phyloP scores from a whole-genome alignment of 108 stramenopile species.

The Nitzschia sp. region DNA sequence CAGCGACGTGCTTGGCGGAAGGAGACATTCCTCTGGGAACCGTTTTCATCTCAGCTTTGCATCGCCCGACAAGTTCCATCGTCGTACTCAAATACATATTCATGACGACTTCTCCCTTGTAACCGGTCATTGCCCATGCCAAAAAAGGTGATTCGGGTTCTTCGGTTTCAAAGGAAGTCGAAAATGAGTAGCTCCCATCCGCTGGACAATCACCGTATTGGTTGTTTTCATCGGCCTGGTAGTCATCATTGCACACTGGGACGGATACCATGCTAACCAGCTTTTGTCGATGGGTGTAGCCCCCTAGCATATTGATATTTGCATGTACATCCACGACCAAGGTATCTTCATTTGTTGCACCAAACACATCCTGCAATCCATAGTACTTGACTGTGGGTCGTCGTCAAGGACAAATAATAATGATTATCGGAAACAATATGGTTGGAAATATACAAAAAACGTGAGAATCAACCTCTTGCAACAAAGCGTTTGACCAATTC shows the following conservation, averaged over 20 bases:
- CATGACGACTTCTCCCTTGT: slow-evolving; percentile 1
- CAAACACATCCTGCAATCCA: slow-evolving; percentile 7
- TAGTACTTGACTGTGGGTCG: slow-evolving; percentile 12
- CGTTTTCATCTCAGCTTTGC: not conserved
- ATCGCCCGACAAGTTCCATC: slow-evolving; percentile 3
- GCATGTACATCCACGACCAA: not conserved
- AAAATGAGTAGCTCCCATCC: slow-evolving; percentile 9
- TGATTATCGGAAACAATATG: too few species aligned
- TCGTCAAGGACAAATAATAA: too few species aligned
- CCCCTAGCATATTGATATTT: slow-evolving; percentile 1
- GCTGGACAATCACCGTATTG: slow-evolving; percentile 5
- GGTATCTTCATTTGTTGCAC: not conserved
- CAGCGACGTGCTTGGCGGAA: too few species aligned
- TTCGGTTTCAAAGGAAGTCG: not conserved
- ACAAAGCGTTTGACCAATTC: not conserved
- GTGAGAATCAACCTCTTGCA: not conserved
- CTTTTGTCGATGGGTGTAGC: not conserved
- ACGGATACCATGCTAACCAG: not conserved
- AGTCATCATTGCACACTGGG: not conserved
- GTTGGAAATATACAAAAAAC: too few species aligned
- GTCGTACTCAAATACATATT: not conserved
- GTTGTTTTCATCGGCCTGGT: slow-evolving; percentile 3
- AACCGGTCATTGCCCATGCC: slow-evolving; percentile 1
- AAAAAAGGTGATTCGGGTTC: not conserved
- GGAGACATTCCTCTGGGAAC: too few species aligned